Evolutionary conservation across 225 moss, liverwort and hornwort species (phyloP).

Genomic region (Climacium dendroides): DNA sequence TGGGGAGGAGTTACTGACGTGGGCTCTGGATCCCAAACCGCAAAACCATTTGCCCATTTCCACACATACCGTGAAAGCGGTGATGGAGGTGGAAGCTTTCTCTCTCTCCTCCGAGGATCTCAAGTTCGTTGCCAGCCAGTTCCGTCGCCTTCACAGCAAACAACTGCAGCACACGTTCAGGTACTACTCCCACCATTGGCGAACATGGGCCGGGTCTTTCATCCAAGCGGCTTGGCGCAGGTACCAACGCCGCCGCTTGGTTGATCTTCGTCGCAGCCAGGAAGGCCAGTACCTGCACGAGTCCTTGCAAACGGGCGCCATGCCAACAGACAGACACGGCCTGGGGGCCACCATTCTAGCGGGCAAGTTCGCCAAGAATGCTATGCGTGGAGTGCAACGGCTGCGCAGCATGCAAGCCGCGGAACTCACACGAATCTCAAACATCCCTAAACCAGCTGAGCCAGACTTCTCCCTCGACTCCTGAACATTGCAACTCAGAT

Average conservation of each 20-base stretch:
- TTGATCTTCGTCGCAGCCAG: slow-evolving; percentile 48
- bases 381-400: slow-evolving; percentile 73
- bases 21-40: slow-evolving; percentile 83
- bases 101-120: slow-evolving; percentile 65
- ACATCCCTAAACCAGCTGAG: slow-evolving; percentile 84
- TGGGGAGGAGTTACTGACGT: slow-evolving; percentile 78
- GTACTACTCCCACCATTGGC: slow-evolving; percentile 95
- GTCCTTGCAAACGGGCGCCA: neutral
- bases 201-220: slow-evolving; percentile 81
- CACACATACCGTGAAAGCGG: slow-evolving; percentile 60
- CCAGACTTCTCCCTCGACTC: slow-evolving; percentile 75
- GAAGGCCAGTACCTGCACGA: slow-evolving; percentile 53
- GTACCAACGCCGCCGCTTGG: slow-evolving; percentile 44
- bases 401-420: slow-evolving; percentile 81
- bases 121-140: slow-evolving; percentile 91
- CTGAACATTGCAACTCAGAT: neutral
- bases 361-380: slow-evolving; percentile 77
- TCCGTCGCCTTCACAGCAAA: slow-evolving; percentile 86
- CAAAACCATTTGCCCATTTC: slow-evolving; percentile 75
- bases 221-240: slow-evolving; percentile 86
- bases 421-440: slow-evolving; percentile 58
- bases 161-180: slow-evolving; percentile 68
- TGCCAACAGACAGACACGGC: slow-evolving; percentile 16
- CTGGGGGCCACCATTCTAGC: slow-evolving; percentile 65
- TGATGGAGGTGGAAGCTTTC: slow-evolving; percentile 79